These are phyloP conservation scores for Ascocoryne sarcoides DNA, from an alignment of 2,329 filamentous ascomycete species.

Conservation along the genomic window DNA sequence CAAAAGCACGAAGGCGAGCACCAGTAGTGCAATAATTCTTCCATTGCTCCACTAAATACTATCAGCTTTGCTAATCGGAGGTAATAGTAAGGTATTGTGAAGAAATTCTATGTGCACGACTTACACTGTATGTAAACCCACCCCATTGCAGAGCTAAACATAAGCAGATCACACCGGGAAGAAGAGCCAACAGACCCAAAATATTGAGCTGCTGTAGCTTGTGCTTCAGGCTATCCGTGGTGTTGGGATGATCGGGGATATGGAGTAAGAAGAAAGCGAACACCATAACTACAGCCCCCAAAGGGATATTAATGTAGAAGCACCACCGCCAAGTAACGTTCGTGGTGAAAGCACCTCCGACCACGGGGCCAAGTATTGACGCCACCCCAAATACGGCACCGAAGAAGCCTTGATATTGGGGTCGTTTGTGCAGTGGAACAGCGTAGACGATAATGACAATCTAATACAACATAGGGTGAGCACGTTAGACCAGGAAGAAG, in stretches of 20 bases:
- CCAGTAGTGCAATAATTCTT: slow-evolving; percentile 28
- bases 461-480: slow-evolving; percentile 8
- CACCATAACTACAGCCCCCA: slow-evolving; percentile 29
- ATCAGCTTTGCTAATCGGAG: neutral
- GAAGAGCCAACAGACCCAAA: slow-evolving; percentile 28
- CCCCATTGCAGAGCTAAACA: slow-evolving; percentile 26
- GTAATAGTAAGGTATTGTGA: neutral
- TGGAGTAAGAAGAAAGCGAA: slow-evolving; percentile 29
- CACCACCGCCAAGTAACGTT: slow-evolving; percentile 31
- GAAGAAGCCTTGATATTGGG: slow-evolving; percentile 18
- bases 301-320: slow-evolving; percentile 33
- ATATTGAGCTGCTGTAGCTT: slow-evolving; percentile 34
- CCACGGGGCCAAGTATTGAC: slow-evolving; percentile 22
- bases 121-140: slow-evolving; percentile 32
- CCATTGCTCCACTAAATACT: slow-evolving; percentile 13
- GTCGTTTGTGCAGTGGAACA: slow-evolving; percentile 12
- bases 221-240: slow-evolving; percentile 27
- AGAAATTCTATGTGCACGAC: neutral
- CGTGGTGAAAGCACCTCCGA: slow-evolving; percentile 28
- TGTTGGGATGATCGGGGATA: slow-evolving; percentile 4
- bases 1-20: slow-evolving; percentile 22
- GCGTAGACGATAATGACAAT: slow-evolving; percentile 13
- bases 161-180: slow-evolving; percentile 30
- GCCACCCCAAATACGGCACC: slow-evolving; percentile 18
- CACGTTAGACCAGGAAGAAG: neutral